Base-by-base conservation (phyloP, 2,329 filamentous ascomycete species). In the Scolecobasidium constrictum region DNA sequence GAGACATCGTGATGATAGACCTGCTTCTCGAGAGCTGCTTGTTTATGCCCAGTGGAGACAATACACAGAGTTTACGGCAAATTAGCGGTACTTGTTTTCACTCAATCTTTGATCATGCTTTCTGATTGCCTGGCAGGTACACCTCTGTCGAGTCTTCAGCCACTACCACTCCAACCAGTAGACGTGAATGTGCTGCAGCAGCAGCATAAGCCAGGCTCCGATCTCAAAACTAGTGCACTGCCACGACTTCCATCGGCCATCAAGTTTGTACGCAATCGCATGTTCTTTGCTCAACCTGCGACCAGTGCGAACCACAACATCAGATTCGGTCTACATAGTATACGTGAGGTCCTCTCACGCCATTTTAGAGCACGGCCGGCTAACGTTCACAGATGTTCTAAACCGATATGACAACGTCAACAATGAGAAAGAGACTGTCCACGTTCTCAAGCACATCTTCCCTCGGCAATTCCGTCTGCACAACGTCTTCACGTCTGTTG, bases 361-460 rank as follows among this genome's bases (percentile, higher is more conserved):
- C n/a, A n/a, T n/a, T n/a, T n/a, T n/a, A n/a, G n/a, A n/a, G n/a
- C n/a, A n/a, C n/a, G n/a, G n/a, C n/a, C n/a, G n/a, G n/a, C n/a
- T n/a, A n/a, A n/a, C n/a, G 26, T n/a, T 31, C 26, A 31, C 26
- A 93, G 86, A 95, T 65, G 78, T 88, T 2, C 61, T 96, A 18
- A 94, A 92, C 55, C 77, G 86, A 17, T 83, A 72, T 49, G 62
- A 71, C 26, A 53, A 72, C 52, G 46, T 60, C 33, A 48, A 64
- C 28, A 64, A 74, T 51, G 53, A 66, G 2, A 55, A 61, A 11
- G 73, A 81, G 48, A 83, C 78, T 0, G 55, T 78, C 9, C 84
- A 83, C 51, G 63, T 94, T 16, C 77, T 94, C 74, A 92, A 90
- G 68, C 90, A 96, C 60, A 79, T 98, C 1, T 98, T 98, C 52